Base-by-base conservation (phyloP, 2,329 filamentous ascomycete genomes). In the Exophiala sp. region DNA sequence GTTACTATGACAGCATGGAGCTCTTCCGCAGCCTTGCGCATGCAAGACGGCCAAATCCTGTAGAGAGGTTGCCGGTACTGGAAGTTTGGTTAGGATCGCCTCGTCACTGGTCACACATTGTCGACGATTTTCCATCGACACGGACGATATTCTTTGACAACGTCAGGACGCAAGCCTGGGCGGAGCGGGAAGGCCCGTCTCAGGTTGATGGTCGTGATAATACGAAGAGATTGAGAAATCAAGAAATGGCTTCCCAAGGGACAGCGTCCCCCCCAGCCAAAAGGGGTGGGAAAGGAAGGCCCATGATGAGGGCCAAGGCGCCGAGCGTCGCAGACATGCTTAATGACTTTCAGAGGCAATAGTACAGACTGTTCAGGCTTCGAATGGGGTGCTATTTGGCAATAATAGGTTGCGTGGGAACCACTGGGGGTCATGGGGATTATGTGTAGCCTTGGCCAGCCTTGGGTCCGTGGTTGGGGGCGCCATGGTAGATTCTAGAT, bases 91-190 rank as follows among this genome's bases (percentile, higher is more conserved):
- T 62, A 3, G 57, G 56, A 6, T 48, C 40, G 13, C 58, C 57
- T 11, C 53, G 52, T 22, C 44, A 22, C 14, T 62, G 60, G 60
- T 48, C 46, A 29, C 60, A 62, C 39, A 55, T 62, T 34, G 46
- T 62, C 8, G 60, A 62, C 13, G 60, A 62, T 35, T 62, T 60
- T 35, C 60, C 58, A 19, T 56, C 58, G 4, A 60, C 59, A 14
- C 42, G 58, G 23, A 62, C 60, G 3, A 58, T 62, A 18, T 55
- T 51, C n/a, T 55, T 62, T 19, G 58, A 62, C 22, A 60, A 53
- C 21, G 27, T 49, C 37, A 52, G 49, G 38, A 54, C 45, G 19
- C 32, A 37, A 4, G 27, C 35, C 27, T 43, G 45, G 44, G 37
- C 34, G 2, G 42, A 39, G 29, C 14, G 32, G 8, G 23, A 22